Percentiles rank a stretch among this genome's conserved stretches.
These are phyloP conservation scores for Phyllosticta citrichinensis DNA, from an alignment of 2,329 filamentous ascomycete species.

Conservation along the genomic window DNA sequence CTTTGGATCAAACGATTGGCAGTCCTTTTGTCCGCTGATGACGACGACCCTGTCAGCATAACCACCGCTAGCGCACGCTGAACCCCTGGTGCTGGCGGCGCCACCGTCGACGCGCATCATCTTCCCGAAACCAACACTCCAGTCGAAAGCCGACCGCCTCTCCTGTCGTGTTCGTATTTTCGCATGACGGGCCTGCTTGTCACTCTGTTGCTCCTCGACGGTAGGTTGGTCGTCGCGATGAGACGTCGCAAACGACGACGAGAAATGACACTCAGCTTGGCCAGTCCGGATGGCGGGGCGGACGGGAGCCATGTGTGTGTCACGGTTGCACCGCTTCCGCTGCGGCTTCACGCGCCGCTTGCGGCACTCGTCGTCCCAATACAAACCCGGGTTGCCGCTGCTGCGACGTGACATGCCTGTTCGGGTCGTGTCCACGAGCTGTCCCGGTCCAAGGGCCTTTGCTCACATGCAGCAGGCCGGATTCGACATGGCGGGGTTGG, in stretches of 20 bases:
- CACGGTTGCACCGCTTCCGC: neutral
- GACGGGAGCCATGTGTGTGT: neutral
- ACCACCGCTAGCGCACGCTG: neutral
- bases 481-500: neutral
- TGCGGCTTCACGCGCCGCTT: neutral
- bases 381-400: neutral
- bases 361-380: neutral
- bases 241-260: neutral
- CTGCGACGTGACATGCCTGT: neutral
- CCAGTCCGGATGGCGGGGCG: neutral
- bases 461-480: too few species aligned
- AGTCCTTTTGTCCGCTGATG: neutral
- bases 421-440: neutral
- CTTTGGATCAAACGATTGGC: neutral
- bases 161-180: neutral
- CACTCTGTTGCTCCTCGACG: neutral
- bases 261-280: neutral
- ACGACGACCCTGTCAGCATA: neutral
- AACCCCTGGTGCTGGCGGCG: neutral
- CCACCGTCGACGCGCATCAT: neutral
- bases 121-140: neutral
- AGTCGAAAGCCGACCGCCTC: neutral
- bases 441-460: neutral
- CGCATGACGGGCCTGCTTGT: neutral
- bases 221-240: neutral